These are phyloP conservation scores for Gonium pectorale DNA, from an alignment of 139 green algal species.

Conservation along the genomic window DNA sequence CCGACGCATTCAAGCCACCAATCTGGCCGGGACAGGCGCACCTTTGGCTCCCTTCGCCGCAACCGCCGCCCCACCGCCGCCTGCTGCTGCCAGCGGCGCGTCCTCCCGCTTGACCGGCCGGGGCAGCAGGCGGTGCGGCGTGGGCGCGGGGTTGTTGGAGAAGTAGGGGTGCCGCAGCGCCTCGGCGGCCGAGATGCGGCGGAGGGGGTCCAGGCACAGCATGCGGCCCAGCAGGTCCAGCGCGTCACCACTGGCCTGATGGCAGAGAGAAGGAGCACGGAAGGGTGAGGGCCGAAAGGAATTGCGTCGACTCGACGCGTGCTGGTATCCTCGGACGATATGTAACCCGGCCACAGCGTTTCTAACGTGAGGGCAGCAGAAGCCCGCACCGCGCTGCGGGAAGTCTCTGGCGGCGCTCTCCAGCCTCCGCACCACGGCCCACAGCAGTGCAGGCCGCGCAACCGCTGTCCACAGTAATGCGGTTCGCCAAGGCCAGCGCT, in stretches of 20 bases:
- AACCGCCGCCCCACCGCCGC: not conserved
- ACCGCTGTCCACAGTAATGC: no score
- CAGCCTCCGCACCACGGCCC: no score
- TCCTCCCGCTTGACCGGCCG: conserved; percentile 60
- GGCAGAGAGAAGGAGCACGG: not conserved
- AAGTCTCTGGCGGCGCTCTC: no score
- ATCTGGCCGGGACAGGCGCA: no score
- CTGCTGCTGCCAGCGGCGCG: conserved; percentile 45
- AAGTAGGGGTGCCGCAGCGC: conserved; percentile 73
- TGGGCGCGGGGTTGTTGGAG: conserved; percentile 65
- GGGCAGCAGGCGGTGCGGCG: conserved; percentile 65
- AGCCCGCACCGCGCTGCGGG: no score
- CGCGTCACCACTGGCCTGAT: conserved; percentile 71
- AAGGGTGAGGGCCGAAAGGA: not conserved
- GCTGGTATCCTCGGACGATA: no score
- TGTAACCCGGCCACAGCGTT: no score
- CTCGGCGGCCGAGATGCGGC: conserved; percentile 30
- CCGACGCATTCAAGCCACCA: no score
- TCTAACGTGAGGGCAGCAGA: no score
- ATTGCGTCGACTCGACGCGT: no score
- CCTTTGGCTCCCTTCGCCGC: not conserved
- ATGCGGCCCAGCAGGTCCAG: conserved; percentile 69
- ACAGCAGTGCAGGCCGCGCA: no score
- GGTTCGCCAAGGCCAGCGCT: no score
- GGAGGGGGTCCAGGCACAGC: conserved; percentile 64